Conservation (phyloP, 2,329 filamentous ascomycete species). For the Teratosphaeriaceae sp. region DNA sequence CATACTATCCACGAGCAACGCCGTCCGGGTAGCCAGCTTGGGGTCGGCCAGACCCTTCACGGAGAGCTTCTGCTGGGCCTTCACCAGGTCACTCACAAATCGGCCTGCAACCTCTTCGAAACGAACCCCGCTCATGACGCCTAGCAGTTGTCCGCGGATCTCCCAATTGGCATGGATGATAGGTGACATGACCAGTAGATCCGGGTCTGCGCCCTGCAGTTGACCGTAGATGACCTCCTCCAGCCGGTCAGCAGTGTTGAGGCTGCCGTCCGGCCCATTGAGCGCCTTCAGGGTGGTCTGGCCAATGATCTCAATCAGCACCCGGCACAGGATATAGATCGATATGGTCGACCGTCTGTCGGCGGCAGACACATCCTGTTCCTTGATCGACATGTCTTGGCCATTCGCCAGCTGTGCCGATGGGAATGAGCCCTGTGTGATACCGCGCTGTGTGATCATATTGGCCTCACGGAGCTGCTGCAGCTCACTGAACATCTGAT, state of each 20-base stretch:
- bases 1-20: conserved; percentile 86
- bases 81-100: conserved; percentile 75
- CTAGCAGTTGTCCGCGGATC: conserved; percentile 83
- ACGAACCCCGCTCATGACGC: conserved; percentile 92
- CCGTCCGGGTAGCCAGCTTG: conserved; percentile 73
- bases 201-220: conserved; percentile 78
- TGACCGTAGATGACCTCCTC: conserved; percentile 97
- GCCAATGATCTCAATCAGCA: conserved; percentile 87
- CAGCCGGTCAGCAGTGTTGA: conserved; percentile 88
- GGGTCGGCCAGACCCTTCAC: conserved; percentile 61
- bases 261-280: conserved; percentile 43
- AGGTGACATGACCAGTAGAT: conserved; percentile 69
- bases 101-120: conserved; percentile 77
- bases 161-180: conserved; percentile 93
- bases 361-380: conserved; percentile 25
- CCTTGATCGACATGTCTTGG: conserved; percentile 22
- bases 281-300: conserved; percentile 80
- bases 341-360: conserved; percentile 90
- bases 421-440: conserved; percentile 11
- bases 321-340: conserved; percentile 90
- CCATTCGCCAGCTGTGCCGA: conserved; percentile 16
- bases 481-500: conserved; percentile 27
- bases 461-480: conserved; percentile 18
- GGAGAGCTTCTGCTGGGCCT: conserved; percentile 66
- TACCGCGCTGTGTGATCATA: conserved; percentile 18